phyloP scores from a whole-genome alignment of 306 rosid species.

The Lathyrus oleraceus region DNA sequence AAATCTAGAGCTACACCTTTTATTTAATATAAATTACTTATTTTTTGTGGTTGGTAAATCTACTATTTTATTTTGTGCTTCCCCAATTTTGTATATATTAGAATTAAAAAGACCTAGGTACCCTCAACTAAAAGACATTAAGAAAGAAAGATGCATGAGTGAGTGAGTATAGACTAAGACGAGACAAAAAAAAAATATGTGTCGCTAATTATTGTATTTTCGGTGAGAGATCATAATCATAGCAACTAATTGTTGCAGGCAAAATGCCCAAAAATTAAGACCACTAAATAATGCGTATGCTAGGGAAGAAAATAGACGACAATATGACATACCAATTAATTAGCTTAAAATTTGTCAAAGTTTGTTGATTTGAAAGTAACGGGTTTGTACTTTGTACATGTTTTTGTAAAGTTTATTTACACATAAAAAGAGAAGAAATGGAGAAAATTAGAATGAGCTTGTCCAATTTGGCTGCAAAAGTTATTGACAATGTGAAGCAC shows the following conservation, averaged over 20 bases:
- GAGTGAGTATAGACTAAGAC: conserved; percentile 8
- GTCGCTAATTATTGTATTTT: conserved; percentile 28
- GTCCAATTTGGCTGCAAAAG: conserved; percentile 35
- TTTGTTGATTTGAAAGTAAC: conserved; percentile 37
- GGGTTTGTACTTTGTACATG: conserved; percentile 9
- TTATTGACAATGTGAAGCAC: conserved; percentile 8
- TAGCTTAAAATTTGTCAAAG: conserved; percentile 30
- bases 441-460: conserved; percentile 7
- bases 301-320: background rate
- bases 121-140: conserved; percentile 1
- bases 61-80: conserved; percentile 13
- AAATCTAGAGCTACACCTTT: too few relatives aligned
- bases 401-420: background rate
- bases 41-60: conserved; percentile 25
- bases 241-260: conserved; percentile 21
- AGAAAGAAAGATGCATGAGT: conserved; percentile 25
- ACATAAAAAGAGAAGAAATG: background rate
- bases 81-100: conserved; percentile 13
- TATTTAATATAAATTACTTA: background rate
- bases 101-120: background rate
- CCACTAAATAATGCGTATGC: conserved; percentile 45
- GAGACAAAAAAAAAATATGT: conserved; percentile 32
- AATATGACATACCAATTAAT: background rate
- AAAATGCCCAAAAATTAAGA: background rate
- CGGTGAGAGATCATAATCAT: conserved; percentile 37